phyloP scores from a whole-genome alignment of 2,329 filamentous ascomycete genomes.

The Scopulariopsis brevicaulis region DNA sequence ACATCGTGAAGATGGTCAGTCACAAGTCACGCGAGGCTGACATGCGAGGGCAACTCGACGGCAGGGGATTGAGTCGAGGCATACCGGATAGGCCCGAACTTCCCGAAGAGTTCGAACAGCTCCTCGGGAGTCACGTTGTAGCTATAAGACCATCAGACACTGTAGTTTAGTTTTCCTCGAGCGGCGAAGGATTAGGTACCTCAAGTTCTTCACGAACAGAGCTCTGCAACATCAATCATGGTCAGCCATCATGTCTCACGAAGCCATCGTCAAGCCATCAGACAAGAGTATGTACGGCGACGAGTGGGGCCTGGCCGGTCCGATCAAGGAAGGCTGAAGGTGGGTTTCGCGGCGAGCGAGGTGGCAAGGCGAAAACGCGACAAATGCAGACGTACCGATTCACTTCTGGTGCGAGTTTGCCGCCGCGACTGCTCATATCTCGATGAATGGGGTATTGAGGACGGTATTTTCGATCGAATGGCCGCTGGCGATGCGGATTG shows the following conservation, averaged over 20 bases:
- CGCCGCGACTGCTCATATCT: conserved; percentile 95
- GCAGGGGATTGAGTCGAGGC: conserved; percentile 18
- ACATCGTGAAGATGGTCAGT: conserved; percentile 7
- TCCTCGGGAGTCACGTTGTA: conserved; percentile 98
- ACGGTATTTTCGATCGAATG: conserved; percentile 13
- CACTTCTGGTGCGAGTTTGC: conserved; percentile 98
- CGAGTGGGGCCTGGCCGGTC: not conserved
- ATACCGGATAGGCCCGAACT: conserved; percentile 91
- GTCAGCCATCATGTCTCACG: not conserved
- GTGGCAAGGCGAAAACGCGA: not conserved
- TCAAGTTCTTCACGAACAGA: conserved; percentile 99
- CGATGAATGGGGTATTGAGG: conserved; percentile 28
- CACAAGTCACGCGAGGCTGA: not conserved
- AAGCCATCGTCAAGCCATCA: not conserved
- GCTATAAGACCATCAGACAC: conserved; percentile 33
- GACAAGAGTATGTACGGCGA: not conserved
- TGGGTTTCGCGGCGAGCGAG: not conserved
- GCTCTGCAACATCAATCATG: conserved; percentile 47
- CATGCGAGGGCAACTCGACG: not conserved
- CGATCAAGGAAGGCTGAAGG: not conserved
- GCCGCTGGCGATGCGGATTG: conserved; percentile 6
- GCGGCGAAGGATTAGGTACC: conserved; percentile 40
- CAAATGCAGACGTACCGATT: conserved; percentile 64
- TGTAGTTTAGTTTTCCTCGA: not conserved
- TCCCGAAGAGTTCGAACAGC: conserved; percentile 96